Conservation (phyloP, 108 stramenopile genomes). For the Phaeodactylum tricornutum region DNA sequence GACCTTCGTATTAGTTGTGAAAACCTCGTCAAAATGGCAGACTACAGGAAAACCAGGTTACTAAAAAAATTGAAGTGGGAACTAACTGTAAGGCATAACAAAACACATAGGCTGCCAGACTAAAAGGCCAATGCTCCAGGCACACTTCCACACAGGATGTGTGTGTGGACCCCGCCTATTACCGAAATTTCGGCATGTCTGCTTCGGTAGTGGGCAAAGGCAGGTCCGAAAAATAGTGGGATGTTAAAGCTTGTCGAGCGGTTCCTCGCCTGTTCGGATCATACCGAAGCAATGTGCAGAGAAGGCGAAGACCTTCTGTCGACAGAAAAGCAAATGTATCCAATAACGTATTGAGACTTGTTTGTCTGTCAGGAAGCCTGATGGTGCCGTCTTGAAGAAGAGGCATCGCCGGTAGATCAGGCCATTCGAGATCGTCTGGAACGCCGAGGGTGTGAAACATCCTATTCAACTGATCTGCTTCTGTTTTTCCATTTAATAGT, state of each 20-base stretch:
- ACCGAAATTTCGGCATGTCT: constrained; percentile 3
- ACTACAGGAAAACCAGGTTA: no score
- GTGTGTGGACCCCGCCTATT: no score
- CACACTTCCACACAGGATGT: no score
- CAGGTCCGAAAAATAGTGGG: constrained; percentile 28
- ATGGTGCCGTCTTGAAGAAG: background rate
- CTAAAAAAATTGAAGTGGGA: no score
- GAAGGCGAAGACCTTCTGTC: constrained; percentile 30
- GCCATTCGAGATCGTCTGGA: constrained; percentile 24
- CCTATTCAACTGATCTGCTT: constrained; percentile 70
- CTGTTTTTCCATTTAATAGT: constrained; percentile 59
- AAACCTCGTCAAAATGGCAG: no score
- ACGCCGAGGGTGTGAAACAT: constrained; percentile 56
- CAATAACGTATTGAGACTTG: constrained; percentile 9
- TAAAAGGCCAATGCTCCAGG: no score
- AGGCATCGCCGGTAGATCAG: constrained; percentile 5
- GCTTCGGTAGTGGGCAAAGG: constrained; percentile 14
- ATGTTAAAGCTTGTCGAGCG: constrained; percentile 36
- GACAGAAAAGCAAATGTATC: constrained; percentile 17
- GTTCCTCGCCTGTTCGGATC: constrained; percentile 38
- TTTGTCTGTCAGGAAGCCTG: background rate
- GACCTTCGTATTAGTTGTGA: no score
- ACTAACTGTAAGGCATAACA: no score
- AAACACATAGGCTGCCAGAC: no score
- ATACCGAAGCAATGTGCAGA: constrained; percentile 41